Conservation (phyloP, 2,329 filamentous ascomycete species). For the Penicillium sp. region DNA sequence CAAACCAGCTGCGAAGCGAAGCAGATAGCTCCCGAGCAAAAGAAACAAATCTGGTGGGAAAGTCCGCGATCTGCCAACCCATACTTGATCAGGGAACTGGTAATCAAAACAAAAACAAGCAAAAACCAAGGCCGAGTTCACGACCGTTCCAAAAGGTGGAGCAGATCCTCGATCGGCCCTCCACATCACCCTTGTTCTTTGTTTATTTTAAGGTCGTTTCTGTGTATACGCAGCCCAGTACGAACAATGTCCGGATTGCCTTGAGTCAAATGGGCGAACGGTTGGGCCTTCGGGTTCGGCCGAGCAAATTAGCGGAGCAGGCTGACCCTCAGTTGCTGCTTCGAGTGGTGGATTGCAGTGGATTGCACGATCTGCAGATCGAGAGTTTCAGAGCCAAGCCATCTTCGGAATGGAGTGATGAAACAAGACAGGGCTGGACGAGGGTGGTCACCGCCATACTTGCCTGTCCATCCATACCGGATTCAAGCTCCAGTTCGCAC, state of each 20-base stretch:
- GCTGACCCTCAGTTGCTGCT: too few species aligned
- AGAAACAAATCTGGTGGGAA: not conserved
- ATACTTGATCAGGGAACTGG: not conserved
- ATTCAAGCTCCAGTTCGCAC: slow-evolving; percentile 2
- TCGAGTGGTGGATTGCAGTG: not conserved
- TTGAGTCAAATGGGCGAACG: not conserved
- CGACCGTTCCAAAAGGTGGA: too few species aligned
- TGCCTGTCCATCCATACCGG: not conserved
- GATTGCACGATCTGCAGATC: not conserved
- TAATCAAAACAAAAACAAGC: not conserved
- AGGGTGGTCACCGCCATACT: not conserved
- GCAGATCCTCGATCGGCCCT: not conserved
- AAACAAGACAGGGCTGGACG: not conserved
- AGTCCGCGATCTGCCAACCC: not conserved
- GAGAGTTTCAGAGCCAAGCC: slow-evolving; percentile 2
- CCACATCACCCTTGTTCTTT: not conserved
- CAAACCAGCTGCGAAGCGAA: not conserved
- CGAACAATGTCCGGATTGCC: not conserved
- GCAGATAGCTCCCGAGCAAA: not conserved
- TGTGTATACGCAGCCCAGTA: not conserved
- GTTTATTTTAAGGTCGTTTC: not conserved
- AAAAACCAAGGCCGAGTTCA: too few species aligned
- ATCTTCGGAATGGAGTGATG: not conserved
- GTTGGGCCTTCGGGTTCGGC: not conserved
- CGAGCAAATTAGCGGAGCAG: not conserved